Percentiles rank a stretch among this genome's conserved stretches.
These are phyloP conservation scores for Calonectria hawksworthii DNA, from an alignment of 2,329 filamentous ascomycete genomes.

Conservation along the genomic window DNA sequence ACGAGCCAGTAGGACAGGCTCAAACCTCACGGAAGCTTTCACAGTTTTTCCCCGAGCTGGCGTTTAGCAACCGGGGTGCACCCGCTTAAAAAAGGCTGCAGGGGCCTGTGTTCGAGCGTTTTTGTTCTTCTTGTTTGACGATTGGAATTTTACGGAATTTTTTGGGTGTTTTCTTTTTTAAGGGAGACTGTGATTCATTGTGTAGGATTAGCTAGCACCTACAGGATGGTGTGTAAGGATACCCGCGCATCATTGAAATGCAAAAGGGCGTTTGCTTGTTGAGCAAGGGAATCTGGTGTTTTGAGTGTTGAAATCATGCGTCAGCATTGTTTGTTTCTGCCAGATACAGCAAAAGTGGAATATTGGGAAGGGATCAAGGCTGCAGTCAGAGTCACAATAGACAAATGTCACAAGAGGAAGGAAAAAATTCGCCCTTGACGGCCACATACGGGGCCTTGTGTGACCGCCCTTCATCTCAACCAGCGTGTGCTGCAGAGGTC, in stretches of 20 bases:
- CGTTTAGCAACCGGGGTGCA: constrained; percentile 12
- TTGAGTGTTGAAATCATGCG: background rate
- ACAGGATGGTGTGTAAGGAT: constrained; percentile 35
- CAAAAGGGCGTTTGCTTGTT: constrained; percentile 30
- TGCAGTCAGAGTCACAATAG: background rate
- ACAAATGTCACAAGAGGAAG: background rate
- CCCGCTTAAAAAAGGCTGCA: background rate
- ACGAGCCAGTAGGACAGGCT: constrained; percentile 42
- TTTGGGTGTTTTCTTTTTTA: constrained; percentile 32
- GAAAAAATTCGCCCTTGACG: background rate
- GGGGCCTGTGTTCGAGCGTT: constrained; percentile 15
- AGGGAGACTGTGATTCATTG: constrained; percentile 34
- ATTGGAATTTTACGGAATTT: background rate
- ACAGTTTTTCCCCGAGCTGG: constrained; percentile 48
- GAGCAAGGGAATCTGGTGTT: background rate
- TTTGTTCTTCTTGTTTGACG: background rate
- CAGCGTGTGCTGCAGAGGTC: background rate
- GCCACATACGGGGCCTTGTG: background rate
- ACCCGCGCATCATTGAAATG: constrained; percentile 34
- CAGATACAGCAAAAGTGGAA: background rate
- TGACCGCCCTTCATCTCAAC: background rate
- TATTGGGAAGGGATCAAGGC: background rate
- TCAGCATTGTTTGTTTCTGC: background rate
- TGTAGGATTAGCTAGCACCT: constrained; percentile 39
- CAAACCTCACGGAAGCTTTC: constrained; percentile 48